Percentiles rank a stretch among this genome's conserved stretches.
Conservation (phyloP, 2,329 filamentous ascomycete genomes). For the Fusarium anthophilum region DNA sequence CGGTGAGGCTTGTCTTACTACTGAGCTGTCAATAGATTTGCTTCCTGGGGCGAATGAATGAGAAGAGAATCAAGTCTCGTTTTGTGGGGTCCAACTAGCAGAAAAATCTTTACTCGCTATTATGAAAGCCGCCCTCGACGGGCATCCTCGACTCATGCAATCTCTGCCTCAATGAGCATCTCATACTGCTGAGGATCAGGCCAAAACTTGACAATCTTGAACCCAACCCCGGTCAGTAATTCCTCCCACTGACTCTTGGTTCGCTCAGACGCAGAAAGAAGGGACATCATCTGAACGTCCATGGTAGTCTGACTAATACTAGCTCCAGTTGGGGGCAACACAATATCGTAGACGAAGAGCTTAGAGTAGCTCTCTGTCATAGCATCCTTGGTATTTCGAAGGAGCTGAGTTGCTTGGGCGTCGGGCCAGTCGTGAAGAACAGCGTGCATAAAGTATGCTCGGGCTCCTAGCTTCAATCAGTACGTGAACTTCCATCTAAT, state of each 20-base stretch:
- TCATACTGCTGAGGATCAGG: conserved; percentile 39
- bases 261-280: conserved; percentile 39
- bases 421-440: conserved; percentile 62
- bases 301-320: conserved; percentile 38
- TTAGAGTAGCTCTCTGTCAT: conserved; percentile 42
- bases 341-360: conserved; percentile 35
- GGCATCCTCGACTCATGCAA: background rate
- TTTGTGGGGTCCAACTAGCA: fast-evolving
- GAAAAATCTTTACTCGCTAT: fast-evolving
- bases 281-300: conserved; percentile 44
- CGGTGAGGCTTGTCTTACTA: background rate
- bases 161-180: conserved; percentile 33
- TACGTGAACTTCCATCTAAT: fast-evolving
- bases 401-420: conserved; percentile 45
- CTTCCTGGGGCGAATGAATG: background rate
- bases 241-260: conserved; percentile 30
- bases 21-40: fast-evolving
- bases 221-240: conserved; percentile 6
- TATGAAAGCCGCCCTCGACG: too few species aligned
- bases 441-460: conserved; percentile 57
- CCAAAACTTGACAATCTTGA: conserved; percentile 28
- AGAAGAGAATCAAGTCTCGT: too few species aligned
- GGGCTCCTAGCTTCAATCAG: conserved; percentile 35
- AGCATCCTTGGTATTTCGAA: conserved; percentile 19
- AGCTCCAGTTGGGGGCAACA: conserved; percentile 20